Conservation (phyloP, 805 yeast genomes). For the Ogataea naganishii region DNA sequence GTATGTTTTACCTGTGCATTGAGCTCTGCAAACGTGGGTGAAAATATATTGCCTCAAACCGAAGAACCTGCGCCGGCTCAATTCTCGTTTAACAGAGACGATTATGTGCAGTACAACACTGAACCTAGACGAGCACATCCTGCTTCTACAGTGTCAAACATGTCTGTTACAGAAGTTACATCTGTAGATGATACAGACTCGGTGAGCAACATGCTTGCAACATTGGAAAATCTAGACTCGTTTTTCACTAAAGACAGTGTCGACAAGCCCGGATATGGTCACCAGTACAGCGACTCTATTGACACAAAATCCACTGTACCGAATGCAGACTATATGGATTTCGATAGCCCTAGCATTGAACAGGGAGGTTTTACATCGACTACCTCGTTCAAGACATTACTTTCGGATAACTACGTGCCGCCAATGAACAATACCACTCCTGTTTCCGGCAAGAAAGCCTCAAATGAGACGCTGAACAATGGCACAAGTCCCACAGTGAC, state of each 20-base stretch:
- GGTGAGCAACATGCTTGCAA: conserved; percentile 86
- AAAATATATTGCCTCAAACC: conserved; percentile 24
- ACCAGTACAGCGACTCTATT: conserved; percentile 42
- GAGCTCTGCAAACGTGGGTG: conserved; percentile 26
- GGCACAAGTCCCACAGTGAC: conserved; percentile 1
- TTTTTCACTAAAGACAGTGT: conserved; percentile 63
- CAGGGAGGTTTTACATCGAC: conserved; percentile 36
- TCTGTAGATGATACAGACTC: conserved; percentile 59
- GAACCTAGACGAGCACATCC: conserved; percentile 13
- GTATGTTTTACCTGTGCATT: conserved; percentile 80
- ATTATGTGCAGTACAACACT: conserved; percentile 30
- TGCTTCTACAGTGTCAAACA: conserved; percentile 25
- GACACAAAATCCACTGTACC: conserved; percentile 53
- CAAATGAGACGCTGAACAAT: conserved; percentile 1
- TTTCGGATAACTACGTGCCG: conserved; percentile 43
- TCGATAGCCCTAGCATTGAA: conserved; percentile 20
- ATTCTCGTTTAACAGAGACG: conserved; percentile 54
- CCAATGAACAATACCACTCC: neutral
- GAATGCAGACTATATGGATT: conserved; percentile 13
- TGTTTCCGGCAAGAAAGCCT: conserved; percentile 2
- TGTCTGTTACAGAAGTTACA: conserved; percentile 30
- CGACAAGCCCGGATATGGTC: conserved; percentile 23
- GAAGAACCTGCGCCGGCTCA: conserved; percentile 21
- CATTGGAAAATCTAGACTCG: conserved; percentile 79
- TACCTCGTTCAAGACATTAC: conserved; percentile 65